A percentile compares a stretch with the other conserved stretches of the same genome.
These are phyloP conservation scores for Mytilinidion resinicola DNA, from an alignment of 495 filamentous ascomycete genomes.

Conservation along the genomic window DNA sequence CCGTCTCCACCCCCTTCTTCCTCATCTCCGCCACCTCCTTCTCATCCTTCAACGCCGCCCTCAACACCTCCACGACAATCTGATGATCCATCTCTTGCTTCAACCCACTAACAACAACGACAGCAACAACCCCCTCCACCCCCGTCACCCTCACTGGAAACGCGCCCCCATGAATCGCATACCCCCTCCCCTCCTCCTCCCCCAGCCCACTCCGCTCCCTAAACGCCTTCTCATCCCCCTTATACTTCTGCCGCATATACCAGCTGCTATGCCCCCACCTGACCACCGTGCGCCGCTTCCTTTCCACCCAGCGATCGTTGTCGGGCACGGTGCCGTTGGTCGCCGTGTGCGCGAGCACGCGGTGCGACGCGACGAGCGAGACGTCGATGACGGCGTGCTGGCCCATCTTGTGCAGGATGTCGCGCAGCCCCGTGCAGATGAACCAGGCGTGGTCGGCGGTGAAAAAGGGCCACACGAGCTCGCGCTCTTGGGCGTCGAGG, in stretches of 20 bases:
- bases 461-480: conserved; percentile 56
- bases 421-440: conserved; percentile 57
- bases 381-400: conserved; percentile 62
- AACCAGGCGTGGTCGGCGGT: conserved; percentile 60
- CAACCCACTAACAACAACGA: conserved; percentile 69
- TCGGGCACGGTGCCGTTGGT: conserved; percentile 53
- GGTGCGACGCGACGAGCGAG: conserved; percentile 48
- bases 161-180: conserved; percentile 70
- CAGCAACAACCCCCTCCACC: conserved; percentile 65
- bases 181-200: conserved; percentile 47
- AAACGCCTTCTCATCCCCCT: conserved; percentile 53
- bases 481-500: conserved; percentile 48
- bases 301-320: conserved; percentile 36
- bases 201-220: conserved; percentile 50
- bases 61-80: conserved; percentile 56
- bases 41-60: conserved; percentile 16
- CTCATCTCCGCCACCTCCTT: conserved; percentile 14
- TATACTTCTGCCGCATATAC: conserved; percentile 57
- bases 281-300: conserved; percentile 63
- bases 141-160: conserved; percentile 62
- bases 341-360: conserved; percentile 57
- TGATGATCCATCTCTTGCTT: conserved; percentile 73
- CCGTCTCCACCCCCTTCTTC: background rate
- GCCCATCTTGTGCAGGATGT: conserved; percentile 51
- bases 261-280: conserved; percentile 63